Evolutionary conservation across 306 rosid genomes (phyloP), one percentile per base, ranked within the genome.

Genomic region (Inga leiocalycina): DNA sequence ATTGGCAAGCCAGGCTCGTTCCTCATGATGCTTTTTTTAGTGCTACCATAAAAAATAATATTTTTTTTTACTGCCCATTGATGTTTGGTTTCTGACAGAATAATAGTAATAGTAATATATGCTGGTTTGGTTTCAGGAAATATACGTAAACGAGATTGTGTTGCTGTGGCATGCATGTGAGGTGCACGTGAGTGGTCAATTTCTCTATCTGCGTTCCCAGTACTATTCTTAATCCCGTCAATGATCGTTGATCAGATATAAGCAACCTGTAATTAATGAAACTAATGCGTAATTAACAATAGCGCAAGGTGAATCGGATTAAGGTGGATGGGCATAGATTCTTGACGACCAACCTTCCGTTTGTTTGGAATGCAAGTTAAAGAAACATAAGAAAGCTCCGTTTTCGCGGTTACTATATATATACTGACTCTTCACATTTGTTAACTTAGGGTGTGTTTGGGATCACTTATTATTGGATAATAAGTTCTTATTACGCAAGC

Each of bases 181-280:
- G 49, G 11, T 52, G 20, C 90, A 92, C 90, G 88, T 85, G 89
- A 85, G 9, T 68, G 57, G 59, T 64, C 39, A 12, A 12, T 27
- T 57, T 57, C 32, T 57, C n/a, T n/a, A 16, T 57, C 6, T 0
- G 43, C 43, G 1, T 39, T 39, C 6, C 43, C 43, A 39, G 8
- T 6, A 39, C 43, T 39, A 39, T 5, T 22, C 27, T 32, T 39
- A 39, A 39, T 39, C 65, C 12, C 4, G 65, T 61, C 67, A 61
- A 61, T 22, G 67, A 61, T 10, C 7, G 34, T 22, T 61, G 16
- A n/a, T 2, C 65, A 3, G 65, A n/a, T 11, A 46, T 46, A 19
- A 19, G 34, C 15, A 5, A 3, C 0, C 10, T 19, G n/a, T 57
- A 20, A 57, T 57, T 59, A n/a, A 59, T 59, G 22, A 59, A 59